phyloP scores from a whole-genome alignment of 2,329 filamentous ascomycete genomes.

The Xylaria hypoxylon region DNA sequence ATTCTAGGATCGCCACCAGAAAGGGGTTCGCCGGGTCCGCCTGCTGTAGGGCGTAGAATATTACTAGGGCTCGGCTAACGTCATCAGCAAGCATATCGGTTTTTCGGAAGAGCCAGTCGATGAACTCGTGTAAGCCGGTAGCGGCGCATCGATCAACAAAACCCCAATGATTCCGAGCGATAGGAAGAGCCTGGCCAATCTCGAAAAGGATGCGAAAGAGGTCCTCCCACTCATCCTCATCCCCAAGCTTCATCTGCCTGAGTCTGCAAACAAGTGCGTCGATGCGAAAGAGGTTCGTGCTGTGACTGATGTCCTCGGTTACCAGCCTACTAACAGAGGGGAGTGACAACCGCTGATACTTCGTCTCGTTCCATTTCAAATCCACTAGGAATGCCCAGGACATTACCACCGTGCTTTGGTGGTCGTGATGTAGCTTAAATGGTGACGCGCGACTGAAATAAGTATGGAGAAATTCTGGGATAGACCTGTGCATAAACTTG shows the following conservation, averaged over 20 bases:
- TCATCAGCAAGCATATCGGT: neutral
- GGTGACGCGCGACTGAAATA: neutral
- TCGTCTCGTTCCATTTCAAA: neutral
- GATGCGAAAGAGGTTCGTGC: neutral
- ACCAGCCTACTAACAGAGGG: neutral
- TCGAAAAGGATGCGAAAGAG: neutral
- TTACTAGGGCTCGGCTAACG: neutral
- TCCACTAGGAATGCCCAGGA: constrained; percentile 8
- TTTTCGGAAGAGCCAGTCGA: constrained; percentile 10
- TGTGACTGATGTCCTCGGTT: too few species aligned
- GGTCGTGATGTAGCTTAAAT: neutral
- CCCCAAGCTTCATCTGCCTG: neutral
- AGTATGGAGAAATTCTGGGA: constrained; percentile 15
- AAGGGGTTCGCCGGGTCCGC: neutral
- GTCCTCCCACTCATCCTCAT: constrained; percentile 12
- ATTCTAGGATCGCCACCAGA: neutral
- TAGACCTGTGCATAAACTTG: constrained; percentile 20
- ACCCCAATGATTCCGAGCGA: neutral
- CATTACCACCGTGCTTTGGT: neutral
- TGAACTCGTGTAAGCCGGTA: constrained; percentile 1
- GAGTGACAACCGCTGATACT: neutral
- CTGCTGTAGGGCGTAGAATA: too few species aligned
- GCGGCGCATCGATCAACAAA: neutral
- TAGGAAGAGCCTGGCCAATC: neutral
- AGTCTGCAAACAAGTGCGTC: neutral